A percentile compares a stretch with the other conserved stretches of the same genome.
These are phyloP conservation scores for Nicotiana sylvestris DNA, from an alignment of 257 asterid genomes.

Conservation along the genomic window DNA sequence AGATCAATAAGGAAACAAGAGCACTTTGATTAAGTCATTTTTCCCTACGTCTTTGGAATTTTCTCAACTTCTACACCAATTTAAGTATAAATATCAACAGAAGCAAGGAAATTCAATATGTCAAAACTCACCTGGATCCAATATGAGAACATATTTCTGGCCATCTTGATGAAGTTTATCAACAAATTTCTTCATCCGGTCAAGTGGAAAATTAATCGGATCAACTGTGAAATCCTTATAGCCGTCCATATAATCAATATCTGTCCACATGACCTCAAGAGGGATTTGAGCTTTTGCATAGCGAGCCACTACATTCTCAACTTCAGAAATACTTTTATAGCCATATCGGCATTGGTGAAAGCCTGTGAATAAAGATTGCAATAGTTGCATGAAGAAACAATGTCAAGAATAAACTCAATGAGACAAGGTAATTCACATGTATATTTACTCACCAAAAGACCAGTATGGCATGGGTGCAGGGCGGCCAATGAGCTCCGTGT, in stretches of 20 bases:
- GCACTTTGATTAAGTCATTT: not conserved
- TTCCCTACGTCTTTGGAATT: not conserved
- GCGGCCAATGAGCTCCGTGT: slow-evolving; percentile 28
- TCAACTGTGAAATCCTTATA: slow-evolving; percentile 89
- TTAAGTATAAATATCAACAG: not conserved
- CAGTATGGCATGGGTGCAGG: slow-evolving; percentile 34
- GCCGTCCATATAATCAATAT: slow-evolving; percentile 90
- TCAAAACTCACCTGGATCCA: slow-evolving; percentile 70
- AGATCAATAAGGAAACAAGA: not conserved
- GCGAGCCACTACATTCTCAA: slow-evolving; percentile 63
- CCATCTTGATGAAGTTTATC: slow-evolving; percentile 58
- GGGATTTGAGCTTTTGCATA: slow-evolving; percentile 74
- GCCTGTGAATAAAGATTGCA: slow-evolving; percentile 31
- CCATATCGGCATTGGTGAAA: slow-evolving; percentile 90
- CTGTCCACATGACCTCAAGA: slow-evolving; percentile 92
- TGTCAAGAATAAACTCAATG: not conserved
- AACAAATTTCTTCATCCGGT: slow-evolving; percentile 52
- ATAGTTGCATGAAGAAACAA: not conserved
- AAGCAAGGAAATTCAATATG: not conserved
- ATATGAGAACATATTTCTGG: slow-evolving; percentile 63
- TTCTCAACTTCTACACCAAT: not conserved
- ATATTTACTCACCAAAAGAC: slow-evolving; percentile 27
- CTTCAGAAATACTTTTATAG: slow-evolving; percentile 53
- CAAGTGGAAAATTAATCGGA: slow-evolving; percentile 63
- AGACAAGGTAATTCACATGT: not conserved